phyloP scores from a whole-genome alignment of 495 filamentous ascomycete genomes.

The Talaromyces thailandensis region DNA sequence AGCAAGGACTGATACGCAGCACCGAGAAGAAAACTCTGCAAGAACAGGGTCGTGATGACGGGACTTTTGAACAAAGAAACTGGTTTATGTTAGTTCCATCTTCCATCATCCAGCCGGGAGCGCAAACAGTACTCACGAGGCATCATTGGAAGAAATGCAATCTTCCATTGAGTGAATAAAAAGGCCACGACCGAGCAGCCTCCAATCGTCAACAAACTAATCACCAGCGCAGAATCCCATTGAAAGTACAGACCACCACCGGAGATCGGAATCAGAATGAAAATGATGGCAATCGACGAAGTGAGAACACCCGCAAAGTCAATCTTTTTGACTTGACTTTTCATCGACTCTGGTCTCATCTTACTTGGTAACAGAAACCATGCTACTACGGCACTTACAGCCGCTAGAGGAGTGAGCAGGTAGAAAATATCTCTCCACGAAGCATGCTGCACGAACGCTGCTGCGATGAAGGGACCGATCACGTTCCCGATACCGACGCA shows the following conservation, averaged over 20 bases:
- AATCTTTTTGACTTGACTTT: slow-evolving; percentile 41
- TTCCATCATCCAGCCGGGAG: slow-evolving; percentile 9
- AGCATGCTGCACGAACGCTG: slow-evolving; percentile 32
- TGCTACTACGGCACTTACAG: slow-evolving; percentile 28
- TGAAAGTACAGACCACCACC: slow-evolving; percentile 52
- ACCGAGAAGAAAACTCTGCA: slow-evolving; percentile 53
- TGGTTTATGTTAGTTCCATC: slow-evolving; percentile 7
- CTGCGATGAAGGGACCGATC: slow-evolving; percentile 35
- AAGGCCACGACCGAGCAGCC: slow-evolving; percentile 36
- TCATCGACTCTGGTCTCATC: slow-evolving; percentile 22
- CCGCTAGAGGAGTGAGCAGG: slow-evolving; percentile 32
- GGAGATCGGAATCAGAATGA: slow-evolving; percentile 53
- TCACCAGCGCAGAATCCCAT: slow-evolving; percentile 53
- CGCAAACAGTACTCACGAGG: slow-evolving; percentile 30
- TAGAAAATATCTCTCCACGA: slow-evolving; percentile 44
- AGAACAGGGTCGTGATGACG: slow-evolving; percentile 41
- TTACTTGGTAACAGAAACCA: slow-evolving; percentile 36
- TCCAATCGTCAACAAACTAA: slow-evolving; percentile 51
- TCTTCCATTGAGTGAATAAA: slow-evolving; percentile 48
- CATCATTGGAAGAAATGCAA: slow-evolving; percentile 50
- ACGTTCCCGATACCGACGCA: slow-evolving; percentile 35
- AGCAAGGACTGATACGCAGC: slow-evolving; percentile 49
- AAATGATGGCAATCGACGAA: slow-evolving; percentile 43
- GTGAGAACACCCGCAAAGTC: slow-evolving; percentile 45
- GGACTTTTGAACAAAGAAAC: slow-evolving; percentile 48